phyloP scores from a whole-genome alignment of 352 stramenopile species.

The Pythium aristosporum region DNA sequence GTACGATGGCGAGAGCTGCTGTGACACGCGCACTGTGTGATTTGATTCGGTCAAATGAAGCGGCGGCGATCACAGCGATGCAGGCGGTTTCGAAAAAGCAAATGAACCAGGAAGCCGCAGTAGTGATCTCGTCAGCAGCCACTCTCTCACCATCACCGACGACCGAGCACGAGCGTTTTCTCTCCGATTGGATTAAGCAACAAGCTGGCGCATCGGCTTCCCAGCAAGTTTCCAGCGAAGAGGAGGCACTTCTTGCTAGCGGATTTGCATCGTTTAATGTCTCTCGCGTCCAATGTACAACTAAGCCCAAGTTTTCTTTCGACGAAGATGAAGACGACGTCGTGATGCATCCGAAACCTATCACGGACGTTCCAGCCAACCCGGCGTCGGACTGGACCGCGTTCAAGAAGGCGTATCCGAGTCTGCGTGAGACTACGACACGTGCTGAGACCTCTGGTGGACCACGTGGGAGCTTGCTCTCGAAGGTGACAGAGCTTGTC shows the following conservation, averaged over 20 bases:
- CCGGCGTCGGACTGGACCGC: constrained; percentile 11
- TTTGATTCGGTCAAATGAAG: constrained; percentile 45
- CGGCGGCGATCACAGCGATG: constrained; percentile 25
- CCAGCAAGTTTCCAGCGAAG: background rate
- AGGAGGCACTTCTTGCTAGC: constrained; percentile 19
- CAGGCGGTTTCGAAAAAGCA: constrained; percentile 13
- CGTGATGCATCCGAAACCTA: background rate
- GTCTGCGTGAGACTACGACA: background rate
- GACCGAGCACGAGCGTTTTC: constrained; percentile 8
- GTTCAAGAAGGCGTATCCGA: constrained; percentile 15
- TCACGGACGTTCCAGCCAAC: background rate
- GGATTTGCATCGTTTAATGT: constrained; percentile 18
- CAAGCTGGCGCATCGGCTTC: background rate
- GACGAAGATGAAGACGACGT: constrained; percentile 14
- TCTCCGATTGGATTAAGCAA: constrained; percentile 13
- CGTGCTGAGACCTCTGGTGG: background rate
- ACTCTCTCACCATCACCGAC: background rate
- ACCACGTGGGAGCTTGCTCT: background rate
- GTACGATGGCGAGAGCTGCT: constrained; percentile 27
- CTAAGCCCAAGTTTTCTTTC: background rate
- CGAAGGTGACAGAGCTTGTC: constrained; percentile 15
- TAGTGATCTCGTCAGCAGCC: background rate
- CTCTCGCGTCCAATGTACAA: background rate
- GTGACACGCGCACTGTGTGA: constrained; percentile 26
- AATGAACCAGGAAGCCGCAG: constrained; percentile 1